Conservation (phyloP, 2,329 filamentous ascomycete genomes). For the Aspergillus arachidicola region DNA sequence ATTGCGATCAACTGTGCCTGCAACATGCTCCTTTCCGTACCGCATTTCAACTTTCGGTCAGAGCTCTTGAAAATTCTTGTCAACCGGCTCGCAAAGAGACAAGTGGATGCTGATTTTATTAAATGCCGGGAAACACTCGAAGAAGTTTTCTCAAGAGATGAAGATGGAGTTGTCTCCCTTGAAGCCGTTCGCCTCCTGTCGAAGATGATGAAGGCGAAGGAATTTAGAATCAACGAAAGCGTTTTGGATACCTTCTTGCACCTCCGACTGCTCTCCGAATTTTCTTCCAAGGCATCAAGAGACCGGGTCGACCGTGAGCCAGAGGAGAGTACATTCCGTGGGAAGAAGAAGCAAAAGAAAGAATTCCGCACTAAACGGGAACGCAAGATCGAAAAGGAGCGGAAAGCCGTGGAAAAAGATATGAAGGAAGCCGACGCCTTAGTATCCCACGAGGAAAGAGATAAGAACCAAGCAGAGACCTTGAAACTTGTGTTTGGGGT, state of each 20-base stretch:
- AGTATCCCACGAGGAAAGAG: constrained; percentile 88
- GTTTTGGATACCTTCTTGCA: constrained; percentile 90
- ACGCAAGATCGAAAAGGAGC: constrained; percentile 80
- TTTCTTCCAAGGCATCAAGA: constrained; percentile 78
- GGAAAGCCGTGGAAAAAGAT: constrained; percentile 86
- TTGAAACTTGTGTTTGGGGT: constrained; percentile 92
- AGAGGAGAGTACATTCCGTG: constrained; percentile 45
- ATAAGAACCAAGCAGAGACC: constrained; percentile 92
- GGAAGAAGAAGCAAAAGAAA: constrained; percentile 73
- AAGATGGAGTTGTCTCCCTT: constrained; percentile 84
- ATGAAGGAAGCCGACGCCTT: constrained; percentile 89
- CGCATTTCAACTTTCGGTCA: constrained; percentile 94
- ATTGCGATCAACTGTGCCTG: constrained; percentile 86
- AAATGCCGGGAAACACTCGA: constrained; percentile 80
- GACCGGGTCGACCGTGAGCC: constrained; percentile 69
- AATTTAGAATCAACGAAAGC: constrained; percentile 80
- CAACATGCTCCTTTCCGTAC: constrained; percentile 75
- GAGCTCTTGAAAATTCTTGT: constrained; percentile 88
- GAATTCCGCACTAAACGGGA: constrained; percentile 88
- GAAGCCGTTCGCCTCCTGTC: constrained; percentile 83
- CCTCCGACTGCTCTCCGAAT: constrained; percentile 84
- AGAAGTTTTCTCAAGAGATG: constrained; percentile 80
- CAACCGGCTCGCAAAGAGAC: constrained; percentile 74
- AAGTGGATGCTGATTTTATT: constrained; percentile 71
- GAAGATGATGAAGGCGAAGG: constrained; percentile 91